Evolutionary conservation across 306 rosid species (phyloP).

Genomic region (Castanopsis chinensis): DNA sequence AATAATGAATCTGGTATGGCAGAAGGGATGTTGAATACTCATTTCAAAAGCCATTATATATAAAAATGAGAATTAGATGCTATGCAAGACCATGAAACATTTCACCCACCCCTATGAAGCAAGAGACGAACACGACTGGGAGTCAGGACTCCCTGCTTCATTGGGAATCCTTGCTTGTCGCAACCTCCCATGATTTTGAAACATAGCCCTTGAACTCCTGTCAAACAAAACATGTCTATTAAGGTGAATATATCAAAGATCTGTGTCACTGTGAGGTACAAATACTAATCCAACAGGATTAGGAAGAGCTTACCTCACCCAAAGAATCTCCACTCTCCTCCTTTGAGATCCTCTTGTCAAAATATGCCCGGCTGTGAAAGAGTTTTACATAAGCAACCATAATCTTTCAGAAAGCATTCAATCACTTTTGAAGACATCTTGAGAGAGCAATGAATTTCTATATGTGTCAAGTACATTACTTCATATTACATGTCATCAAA

Average conservation of each 20-base stretch:
- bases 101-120: constrained; percentile 44
- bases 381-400: background rate
- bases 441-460: no score
- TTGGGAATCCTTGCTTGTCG: constrained; percentile 63
- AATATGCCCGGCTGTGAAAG: background rate
- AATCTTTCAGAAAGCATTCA: no score
- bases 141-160: constrained; percentile 65
- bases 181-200: constrained; percentile 64
- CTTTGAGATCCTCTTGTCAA: constrained; percentile 2
- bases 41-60: no score
- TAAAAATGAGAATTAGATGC: no score
- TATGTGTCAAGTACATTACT: no score
- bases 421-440: no score
- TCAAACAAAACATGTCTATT: background rate
- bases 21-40: no score
- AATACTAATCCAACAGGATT: no score
- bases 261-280: background rate
- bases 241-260: background rate
- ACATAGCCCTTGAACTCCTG: constrained; percentile 62
- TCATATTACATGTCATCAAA: no score
- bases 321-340: background rate
- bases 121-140: constrained; percentile 54
- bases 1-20: no score
- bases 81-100: background rate
- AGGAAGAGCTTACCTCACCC: background rate